Conservation (phyloP, 108 stramenopile species). For the Cylindrotheca closterium region DNA sequence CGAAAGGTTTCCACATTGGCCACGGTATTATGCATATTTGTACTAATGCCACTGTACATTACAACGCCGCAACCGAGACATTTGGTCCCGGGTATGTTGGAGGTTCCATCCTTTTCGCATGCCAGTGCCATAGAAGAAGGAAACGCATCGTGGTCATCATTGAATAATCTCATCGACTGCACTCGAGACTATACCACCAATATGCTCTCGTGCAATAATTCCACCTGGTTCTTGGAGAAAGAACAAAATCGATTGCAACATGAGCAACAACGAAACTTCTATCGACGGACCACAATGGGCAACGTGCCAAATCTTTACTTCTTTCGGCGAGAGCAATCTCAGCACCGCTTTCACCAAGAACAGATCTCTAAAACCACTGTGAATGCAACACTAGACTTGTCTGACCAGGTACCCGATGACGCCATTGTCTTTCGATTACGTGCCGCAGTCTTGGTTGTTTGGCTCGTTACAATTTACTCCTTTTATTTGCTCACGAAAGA, state of each 20-base stretch:
- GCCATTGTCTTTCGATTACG: not conserved
- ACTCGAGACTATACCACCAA: slow-evolving; percentile 11
- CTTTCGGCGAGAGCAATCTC: not conserved
- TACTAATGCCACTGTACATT: slow-evolving; percentile 73
- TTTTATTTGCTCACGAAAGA: slow-evolving; percentile 53
- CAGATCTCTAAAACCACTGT: not conserved
- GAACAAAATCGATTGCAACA: slow-evolving; percentile 1
- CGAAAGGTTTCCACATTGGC: slow-evolving; percentile 54
- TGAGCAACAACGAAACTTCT: not conserved
- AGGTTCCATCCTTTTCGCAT: not conserved
- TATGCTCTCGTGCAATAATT: slow-evolving; percentile 65
- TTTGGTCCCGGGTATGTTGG: not conserved
- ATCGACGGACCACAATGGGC: not conserved
- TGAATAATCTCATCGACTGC: not conserved
- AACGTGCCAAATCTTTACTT: not conserved
- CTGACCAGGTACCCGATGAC: not conserved
- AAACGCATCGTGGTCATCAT: slow-evolving; percentile 23
- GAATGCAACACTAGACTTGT: not conserved
- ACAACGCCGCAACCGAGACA: slow-evolving; percentile 12
- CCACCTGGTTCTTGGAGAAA: slow-evolving; percentile 3
- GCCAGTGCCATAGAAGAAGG: not conserved
- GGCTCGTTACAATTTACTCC: slow-evolving; percentile 14
- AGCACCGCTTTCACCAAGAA: not conserved
- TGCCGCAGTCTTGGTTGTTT: not conserved
- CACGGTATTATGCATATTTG: slow-evolving; percentile 49